Evolutionary conservation across 768 basidiomycete species (phyloP).

Genomic region (Rhizopogon sp.): DNA sequence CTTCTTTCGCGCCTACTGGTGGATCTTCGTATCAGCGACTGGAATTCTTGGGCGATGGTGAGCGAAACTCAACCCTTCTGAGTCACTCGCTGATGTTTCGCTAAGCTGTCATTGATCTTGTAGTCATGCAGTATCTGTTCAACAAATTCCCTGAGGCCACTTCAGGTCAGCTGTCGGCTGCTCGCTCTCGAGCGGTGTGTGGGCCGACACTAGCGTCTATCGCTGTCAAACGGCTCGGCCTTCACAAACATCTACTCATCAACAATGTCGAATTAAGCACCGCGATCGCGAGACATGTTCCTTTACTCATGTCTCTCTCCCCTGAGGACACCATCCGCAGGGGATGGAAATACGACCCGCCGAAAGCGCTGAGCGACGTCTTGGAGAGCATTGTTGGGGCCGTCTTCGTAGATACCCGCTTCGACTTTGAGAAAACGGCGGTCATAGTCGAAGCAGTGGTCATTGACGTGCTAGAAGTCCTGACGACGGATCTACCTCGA

Average conservation of each 20-base stretch:
- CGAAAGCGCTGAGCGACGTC: constrained; percentile 81
- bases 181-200: constrained; percentile 69
- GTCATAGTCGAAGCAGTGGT: constrained; percentile 58
- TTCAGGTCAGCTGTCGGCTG: constrained; percentile 71
- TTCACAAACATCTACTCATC: constrained; percentile 69
- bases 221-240: constrained; percentile 54
- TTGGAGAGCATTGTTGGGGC: constrained; percentile 85
- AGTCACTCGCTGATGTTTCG: constrained; percentile 6
- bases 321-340: constrained; percentile 57
- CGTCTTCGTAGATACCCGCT: constrained; percentile 74
- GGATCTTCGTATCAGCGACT: constrained; percentile 76
- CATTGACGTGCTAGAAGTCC: constrained; percentile 56
- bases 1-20: constrained; percentile 55
- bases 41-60: constrained; percentile 89
- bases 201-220: constrained; percentile 67
- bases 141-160: constrained; percentile 64
- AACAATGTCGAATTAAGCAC: constrained; percentile 64
- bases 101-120: constrained; percentile 66
- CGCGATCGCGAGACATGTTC: constrained; percentile 58
- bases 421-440: constrained; percentile 64
- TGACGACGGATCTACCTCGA: constrained; percentile 54
- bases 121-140: constrained; percentile 68
- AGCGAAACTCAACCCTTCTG: constrained; percentile 18
- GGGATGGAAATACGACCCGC: constrained; percentile 82
- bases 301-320: constrained; percentile 50